Percentiles rank a stretch among this genome's conserved stretches.
phyloP scores from a whole-genome alignment of 2,329 filamentous ascomycete species.

The Aplosporella prunicola region DNA sequence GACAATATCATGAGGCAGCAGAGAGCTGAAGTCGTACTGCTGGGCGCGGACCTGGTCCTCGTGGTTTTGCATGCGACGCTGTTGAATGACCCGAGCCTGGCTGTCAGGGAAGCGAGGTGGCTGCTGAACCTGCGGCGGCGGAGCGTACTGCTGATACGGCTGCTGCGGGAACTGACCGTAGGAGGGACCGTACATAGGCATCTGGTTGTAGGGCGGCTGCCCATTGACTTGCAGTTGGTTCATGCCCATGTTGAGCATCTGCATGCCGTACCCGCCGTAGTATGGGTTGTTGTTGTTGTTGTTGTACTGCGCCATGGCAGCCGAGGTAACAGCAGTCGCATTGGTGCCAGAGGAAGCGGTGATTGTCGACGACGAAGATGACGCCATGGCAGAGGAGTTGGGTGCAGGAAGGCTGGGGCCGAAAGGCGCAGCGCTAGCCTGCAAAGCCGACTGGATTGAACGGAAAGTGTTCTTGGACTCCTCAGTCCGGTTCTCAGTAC shows the following conservation, averaged over 20 bases:
- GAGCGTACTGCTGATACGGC: conserved; percentile 13
- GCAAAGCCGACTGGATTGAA: conserved; percentile 61
- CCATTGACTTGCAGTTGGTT: conserved; percentile 30
- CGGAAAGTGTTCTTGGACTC: conserved; percentile 44
- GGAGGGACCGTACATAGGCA: conserved; percentile 14
- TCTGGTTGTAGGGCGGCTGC: conserved; percentile 16
- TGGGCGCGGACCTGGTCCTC: conserved; percentile 64
- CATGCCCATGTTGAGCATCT: conserved; percentile 59
- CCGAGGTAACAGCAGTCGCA: too few relatives aligned
- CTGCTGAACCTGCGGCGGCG: conserved; percentile 22
- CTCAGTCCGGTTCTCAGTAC: conserved; percentile 24
- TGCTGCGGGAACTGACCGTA: conserved; percentile 1
- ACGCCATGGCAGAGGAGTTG: too few relatives aligned
- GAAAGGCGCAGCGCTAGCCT: conserved; percentile 71
- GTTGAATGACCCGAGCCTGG: conserved; percentile 65
- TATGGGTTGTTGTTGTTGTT: conserved; percentile 21
- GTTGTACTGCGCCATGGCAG: conserved; percentile 1
- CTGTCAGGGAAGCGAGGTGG: conserved; percentile 56
- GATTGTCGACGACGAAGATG: conserved; percentile 20
- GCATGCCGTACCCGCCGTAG: conserved; percentile 46
- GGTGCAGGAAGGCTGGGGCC: conserved; percentile 50
- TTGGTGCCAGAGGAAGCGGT: conserved; percentile 16
- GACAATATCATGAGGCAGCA: conserved; percentile 75
- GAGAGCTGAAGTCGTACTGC: conserved; percentile 60
- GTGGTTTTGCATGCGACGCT: conserved; percentile 63